phyloP scores from a whole-genome alignment of 495 filamentous ascomycete genomes.

The Aspergillus panamensis region DNA sequence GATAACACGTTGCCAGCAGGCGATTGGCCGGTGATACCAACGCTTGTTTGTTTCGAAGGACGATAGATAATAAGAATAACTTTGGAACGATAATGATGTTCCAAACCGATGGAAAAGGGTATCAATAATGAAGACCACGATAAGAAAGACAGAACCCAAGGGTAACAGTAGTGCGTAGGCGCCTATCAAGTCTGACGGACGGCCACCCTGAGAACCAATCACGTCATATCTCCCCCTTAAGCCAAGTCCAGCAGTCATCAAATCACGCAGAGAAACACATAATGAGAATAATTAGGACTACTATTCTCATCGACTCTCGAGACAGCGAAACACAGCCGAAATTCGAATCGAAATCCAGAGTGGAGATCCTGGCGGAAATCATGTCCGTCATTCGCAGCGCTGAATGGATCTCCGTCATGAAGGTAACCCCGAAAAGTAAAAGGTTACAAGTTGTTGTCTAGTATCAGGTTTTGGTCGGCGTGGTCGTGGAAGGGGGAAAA shows the following conservation, averaged over 20 bases:
- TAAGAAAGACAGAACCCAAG: background rate
- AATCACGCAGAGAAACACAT: background rate
- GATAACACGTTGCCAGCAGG: slow-evolving; percentile 3
- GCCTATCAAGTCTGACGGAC: background rate
- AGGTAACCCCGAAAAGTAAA: slow-evolving; percentile 9
- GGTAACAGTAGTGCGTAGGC: background rate
- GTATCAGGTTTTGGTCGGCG: background rate
- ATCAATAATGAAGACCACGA: background rate
- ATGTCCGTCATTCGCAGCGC: slow-evolving; percentile 12
- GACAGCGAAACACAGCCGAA: background rate
- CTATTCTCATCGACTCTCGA: background rate
- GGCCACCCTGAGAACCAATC: background rate
- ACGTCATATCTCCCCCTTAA: background rate
- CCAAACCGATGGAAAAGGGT: background rate
- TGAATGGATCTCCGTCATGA: slow-evolving; percentile 20
- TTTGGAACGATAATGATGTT: background rate
- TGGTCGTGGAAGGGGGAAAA: background rate
- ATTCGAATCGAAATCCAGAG: slow-evolving; percentile 12
- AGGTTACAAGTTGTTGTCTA: background rate
- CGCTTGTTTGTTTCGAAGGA: slow-evolving; percentile 12
- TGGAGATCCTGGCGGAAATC: slow-evolving; percentile 13
- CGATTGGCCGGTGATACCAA: slow-evolving; percentile 12
- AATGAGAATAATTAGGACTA: background rate
- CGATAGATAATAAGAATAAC: background rate
- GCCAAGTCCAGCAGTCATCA: too few species aligned